Percentiles rank a stretch among this genome's conserved stretches.
These are phyloP conservation scores for Trichoderma sp. DNA, from an alignment of 2,329 filamentous ascomycete genomes.

Conservation along the genomic window DNA sequence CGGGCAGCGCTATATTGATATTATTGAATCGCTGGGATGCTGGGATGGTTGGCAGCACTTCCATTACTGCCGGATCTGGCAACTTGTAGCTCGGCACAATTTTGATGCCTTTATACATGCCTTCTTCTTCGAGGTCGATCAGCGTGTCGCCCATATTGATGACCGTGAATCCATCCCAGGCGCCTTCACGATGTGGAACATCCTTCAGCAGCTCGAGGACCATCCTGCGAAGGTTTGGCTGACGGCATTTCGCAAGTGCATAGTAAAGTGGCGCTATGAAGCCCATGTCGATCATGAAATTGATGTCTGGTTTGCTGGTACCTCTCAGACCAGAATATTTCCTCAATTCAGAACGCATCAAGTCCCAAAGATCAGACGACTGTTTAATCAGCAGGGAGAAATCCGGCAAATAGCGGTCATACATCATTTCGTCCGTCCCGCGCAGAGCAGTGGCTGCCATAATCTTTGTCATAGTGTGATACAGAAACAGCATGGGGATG, in stretches of 20 bases:
- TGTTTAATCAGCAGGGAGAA: conserved; percentile 12
- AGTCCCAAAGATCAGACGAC: neutral
- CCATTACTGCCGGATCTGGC: neutral
- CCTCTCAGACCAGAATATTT: neutral
- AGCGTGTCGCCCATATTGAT: conserved; percentile 22
- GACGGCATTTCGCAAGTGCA: conserved; percentile 32
- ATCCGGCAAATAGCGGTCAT: neutral
- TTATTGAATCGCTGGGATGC: neutral
- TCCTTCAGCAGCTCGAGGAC: conserved; percentile 25
- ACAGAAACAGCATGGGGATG: conserved; percentile 11
- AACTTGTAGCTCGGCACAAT: conserved; percentile 1
- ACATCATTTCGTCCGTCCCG: conserved; percentile 18
- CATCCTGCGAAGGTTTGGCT: conserved; percentile 29
- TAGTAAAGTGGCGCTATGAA: conserved; percentile 33
- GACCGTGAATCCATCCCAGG: conserved; percentile 25
- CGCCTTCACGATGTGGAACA: conserved; percentile 26
- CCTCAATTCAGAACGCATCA: neutral
- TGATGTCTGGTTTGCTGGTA: neutral
- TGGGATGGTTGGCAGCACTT: neutral
- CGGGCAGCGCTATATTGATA: conserved; percentile 14
- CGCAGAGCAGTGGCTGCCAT: conserved; percentile 16
- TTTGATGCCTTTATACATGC: neutral
- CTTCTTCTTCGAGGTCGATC: conserved; percentile 18
- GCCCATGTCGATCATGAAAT: conserved; percentile 29
- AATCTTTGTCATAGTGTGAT: conserved; percentile 17